A percentile compares a stretch with the other conserved stretches of the same genome.
Evolutionary conservation across 441 rosid species (phyloP).

Genomic region (Dalechampia spathulata): DNA sequence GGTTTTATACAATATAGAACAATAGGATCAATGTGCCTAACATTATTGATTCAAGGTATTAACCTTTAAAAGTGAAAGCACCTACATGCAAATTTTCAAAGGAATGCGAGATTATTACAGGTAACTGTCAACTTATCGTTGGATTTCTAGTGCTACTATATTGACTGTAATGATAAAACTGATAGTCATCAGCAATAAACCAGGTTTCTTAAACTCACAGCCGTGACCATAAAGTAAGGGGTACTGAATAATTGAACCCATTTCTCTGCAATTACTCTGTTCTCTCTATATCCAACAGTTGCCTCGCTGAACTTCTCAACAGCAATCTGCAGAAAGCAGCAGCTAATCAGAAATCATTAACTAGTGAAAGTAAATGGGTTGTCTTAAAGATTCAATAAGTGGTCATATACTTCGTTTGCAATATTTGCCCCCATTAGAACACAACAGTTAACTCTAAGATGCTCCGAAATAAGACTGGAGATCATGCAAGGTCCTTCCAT

Average conservation of each 20-base stretch:
- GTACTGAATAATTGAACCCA: constrained; percentile 89
- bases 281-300: constrained; percentile 73
- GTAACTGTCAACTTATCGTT: no score
- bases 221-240: constrained; percentile 77
- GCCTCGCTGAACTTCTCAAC: constrained; percentile 95
- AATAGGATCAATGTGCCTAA: no score
- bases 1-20: neutral
- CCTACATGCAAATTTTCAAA: no score
- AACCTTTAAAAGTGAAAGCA: no score
- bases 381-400: neutral
- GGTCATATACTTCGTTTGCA: constrained; percentile 68
- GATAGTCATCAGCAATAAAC: neutral
- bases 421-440: constrained; percentile 98
- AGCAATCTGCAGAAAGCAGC: constrained; percentile 53
- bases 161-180: no score
- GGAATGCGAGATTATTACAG: no score
- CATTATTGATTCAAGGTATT: no score
- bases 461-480: constrained; percentile 68
- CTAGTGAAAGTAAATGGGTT: constrained; percentile 4
- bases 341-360: constrained; percentile 9
- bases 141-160: no score
- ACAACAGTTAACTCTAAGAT: constrained; percentile 67
- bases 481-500: constrained; percentile 96
- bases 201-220: constrained; percentile 43
- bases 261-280: constrained; percentile 57